Conservation (phyloP, 2,329 filamentous ascomycete genomes). For the Ramichloridium luteum region DNA sequence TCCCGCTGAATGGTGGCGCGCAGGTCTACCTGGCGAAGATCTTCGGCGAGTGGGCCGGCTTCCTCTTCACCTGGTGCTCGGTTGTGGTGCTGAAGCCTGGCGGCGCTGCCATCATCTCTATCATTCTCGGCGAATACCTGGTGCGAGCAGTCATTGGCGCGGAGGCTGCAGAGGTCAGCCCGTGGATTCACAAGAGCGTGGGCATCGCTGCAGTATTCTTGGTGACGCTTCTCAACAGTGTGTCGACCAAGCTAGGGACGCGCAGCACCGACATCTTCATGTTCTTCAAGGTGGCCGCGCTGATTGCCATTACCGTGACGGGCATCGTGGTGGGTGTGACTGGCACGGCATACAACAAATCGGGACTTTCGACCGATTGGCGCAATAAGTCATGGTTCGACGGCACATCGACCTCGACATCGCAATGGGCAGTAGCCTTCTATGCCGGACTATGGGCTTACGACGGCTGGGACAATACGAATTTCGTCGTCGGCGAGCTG, state of each 20-base stretch:
- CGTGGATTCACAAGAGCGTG: constrained; percentile 83
- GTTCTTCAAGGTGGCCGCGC: constrained; percentile 89
- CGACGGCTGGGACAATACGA: constrained; percentile 98
- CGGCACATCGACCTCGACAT: constrained; percentile 65
- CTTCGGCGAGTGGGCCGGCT: constrained; percentile 83
- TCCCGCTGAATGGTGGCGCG: constrained; percentile 85
- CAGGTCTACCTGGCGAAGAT: constrained; percentile 95
- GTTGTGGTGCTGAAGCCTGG: constrained; percentile 91
- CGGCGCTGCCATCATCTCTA: constrained; percentile 83
- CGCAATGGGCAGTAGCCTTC: constrained; percentile 81
- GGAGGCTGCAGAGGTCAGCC: constrained; percentile 67
- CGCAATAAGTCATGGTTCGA: constrained; percentile 76
- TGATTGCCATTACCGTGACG: constrained; percentile 74
- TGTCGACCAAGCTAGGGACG: constrained; percentile 81
- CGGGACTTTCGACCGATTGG: constrained; percentile 56
- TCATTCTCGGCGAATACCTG: constrained; percentile 98
- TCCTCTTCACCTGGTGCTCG: constrained; percentile 92
- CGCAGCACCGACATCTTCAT: constrained; percentile 85
- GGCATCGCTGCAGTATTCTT: constrained; percentile 62
- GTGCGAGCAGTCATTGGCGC: constrained; percentile 75
- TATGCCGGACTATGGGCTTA: constrained; percentile 97
- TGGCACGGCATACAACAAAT: constrained; percentile 64
- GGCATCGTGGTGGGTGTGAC: constrained; percentile 84
- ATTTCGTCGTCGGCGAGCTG: constrained; percentile 96
- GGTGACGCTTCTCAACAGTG: constrained; percentile 77